Conservation (phyloP, 768 basidiomycete species). For the Termitomyces sp. region DNA sequence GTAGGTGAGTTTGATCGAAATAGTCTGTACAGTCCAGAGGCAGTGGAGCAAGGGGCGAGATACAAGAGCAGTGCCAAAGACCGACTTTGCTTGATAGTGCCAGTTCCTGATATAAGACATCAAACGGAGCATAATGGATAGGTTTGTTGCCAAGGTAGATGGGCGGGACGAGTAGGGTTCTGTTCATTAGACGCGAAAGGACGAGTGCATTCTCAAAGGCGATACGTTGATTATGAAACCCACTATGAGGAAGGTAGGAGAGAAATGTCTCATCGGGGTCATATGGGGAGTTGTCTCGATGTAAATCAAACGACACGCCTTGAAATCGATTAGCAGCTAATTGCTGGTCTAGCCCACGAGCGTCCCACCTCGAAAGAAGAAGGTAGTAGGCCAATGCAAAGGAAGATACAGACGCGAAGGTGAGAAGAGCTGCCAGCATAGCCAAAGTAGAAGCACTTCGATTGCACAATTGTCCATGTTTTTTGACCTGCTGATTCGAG, state of each 20-base stretch:
- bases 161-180: constrained; percentile 78
- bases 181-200: constrained; percentile 65
- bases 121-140: constrained; percentile 55
- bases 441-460: constrained; percentile 33
- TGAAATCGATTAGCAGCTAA: constrained; percentile 27
- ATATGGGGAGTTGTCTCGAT: constrained; percentile 4
- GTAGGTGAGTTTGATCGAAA: constrained; percentile 55
- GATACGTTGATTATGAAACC: constrained; percentile 85
- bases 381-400: constrained; percentile 65
- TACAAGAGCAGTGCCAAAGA: constrained; percentile 44
- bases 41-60: constrained; percentile 28
- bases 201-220: constrained; percentile 81
- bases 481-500: background rate
- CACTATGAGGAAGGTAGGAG: constrained; percentile 79
- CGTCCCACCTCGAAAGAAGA: constrained; percentile 57
- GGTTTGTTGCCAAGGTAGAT: constrained; percentile 61
- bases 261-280: constrained; percentile 45
- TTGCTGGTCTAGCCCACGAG: constrained; percentile 15
- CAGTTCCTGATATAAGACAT: constrained; percentile 43
- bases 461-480: constrained; percentile 13
- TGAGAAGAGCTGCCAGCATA: constrained; percentile 42
- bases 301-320: constrained; percentile 27
- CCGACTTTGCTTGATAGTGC: constrained; percentile 49
- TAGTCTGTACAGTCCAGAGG: constrained; percentile 62
- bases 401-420: constrained; percentile 44